Conservation (phyloP, 176 grass and related monocot species). For the Bolboschoenus planiculmis region DNA sequence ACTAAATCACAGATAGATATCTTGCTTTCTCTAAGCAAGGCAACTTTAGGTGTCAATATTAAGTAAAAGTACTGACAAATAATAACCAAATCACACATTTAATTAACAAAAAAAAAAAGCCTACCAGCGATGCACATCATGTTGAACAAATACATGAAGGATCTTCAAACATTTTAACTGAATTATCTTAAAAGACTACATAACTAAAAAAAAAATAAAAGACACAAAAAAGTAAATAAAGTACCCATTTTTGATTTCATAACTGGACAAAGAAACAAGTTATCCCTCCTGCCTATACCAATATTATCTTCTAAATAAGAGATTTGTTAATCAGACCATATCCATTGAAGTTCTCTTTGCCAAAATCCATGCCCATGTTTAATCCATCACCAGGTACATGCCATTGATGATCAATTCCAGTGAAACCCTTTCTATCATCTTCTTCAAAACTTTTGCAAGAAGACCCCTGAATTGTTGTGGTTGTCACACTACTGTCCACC, state of each 20-base stretch:
- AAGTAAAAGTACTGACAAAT: background rate
- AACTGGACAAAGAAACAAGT: background rate
- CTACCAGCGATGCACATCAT: conserved; percentile 7
- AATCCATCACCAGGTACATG: conserved; percentile 19
- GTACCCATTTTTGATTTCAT: background rate
- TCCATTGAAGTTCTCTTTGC: conserved; percentile 16
- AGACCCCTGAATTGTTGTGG: conserved; percentile 19
- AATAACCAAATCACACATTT: background rate
- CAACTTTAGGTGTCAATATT: background rate
- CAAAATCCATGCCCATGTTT: conserved; percentile 25
- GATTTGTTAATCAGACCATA: conserved; percentile 15
- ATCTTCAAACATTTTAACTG: background rate
- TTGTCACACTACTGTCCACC: conserved; percentile 8
- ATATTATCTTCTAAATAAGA: conserved; percentile 14
- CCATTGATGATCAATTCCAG: conserved; percentile 21
- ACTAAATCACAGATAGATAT: background rate
- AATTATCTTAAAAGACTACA: background rate
- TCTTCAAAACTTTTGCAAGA: conserved; percentile 17
- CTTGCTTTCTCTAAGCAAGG: background rate
- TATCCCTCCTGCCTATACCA: conserved; percentile 5
- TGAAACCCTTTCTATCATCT: conserved; percentile 19
- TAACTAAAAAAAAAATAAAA: conserved; percentile 13
- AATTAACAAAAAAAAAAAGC: background rate
- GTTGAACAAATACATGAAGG: conserved; percentile 8
- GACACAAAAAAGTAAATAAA: conserved; percentile 4